phyloP scores from a whole-genome alignment of 306 rosid species.

The Cicer judaicum region DNA sequence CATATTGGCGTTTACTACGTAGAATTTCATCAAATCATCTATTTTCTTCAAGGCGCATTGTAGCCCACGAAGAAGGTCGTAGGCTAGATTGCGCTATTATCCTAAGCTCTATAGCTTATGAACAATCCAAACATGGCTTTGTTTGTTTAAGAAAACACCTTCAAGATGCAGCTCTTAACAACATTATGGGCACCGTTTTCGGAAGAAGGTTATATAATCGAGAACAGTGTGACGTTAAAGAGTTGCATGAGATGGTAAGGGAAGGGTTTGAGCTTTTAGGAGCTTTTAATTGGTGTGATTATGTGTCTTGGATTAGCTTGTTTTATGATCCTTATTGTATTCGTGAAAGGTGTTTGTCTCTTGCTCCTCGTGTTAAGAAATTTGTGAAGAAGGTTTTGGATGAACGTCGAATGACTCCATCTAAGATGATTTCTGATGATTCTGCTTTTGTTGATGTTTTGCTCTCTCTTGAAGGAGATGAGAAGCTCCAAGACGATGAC shows the following conservation, averaged over 20 bases:
- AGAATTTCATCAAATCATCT: conserved; percentile 51
- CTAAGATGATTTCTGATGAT: conserved; percentile 28
- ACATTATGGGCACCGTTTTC: conserved; percentile 55
- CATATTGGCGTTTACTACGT: conserved; percentile 55
- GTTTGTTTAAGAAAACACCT: conserved; percentile 52
- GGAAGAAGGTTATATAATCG: conserved; percentile 44
- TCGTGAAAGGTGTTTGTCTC: conserved; percentile 45
- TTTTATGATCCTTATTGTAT: conserved; percentile 49
- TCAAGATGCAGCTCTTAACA: conserved; percentile 55
- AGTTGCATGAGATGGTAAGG: conserved; percentile 51
- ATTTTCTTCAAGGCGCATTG: conserved; percentile 42
- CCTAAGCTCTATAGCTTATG: conserved; percentile 25
- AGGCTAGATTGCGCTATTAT: conserved; percentile 45
- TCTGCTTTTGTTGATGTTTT: conserved; percentile 58
- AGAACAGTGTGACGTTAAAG: conserved; percentile 11
- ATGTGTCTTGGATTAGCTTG: conserved; percentile 52
- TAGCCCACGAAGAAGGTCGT: conserved; percentile 50
- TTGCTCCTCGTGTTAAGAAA: conserved; percentile 52
- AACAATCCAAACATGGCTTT: conserved; percentile 41
- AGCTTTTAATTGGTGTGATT: conserved; percentile 60
- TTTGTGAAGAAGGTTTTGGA: conserved; percentile 50
- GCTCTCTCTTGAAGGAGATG: conserved; percentile 53
- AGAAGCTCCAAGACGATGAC: conserved; percentile 58
- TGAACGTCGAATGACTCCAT: conserved; percentile 40
- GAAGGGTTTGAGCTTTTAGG: conserved; percentile 62